Base-by-base conservation (phyloP, 352 stramenopile species). In the Globisporangium yorkense region DNA sequence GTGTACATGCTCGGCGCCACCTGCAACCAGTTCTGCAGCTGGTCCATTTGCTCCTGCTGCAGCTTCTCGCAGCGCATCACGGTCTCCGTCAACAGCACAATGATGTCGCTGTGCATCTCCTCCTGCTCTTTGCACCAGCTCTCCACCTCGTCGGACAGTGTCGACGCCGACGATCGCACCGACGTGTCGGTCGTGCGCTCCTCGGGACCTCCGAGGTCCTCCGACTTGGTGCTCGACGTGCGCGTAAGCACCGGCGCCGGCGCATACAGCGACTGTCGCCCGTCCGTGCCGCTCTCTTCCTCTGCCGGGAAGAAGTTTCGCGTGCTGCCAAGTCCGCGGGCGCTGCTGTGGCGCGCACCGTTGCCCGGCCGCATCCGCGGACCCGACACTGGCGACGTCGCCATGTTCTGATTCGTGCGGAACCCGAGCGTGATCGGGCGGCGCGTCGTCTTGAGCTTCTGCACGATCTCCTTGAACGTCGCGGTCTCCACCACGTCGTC, bases 1-100 rank as follows among this genome's bases (percentile, higher is more conserved):
- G 69, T 67, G 51, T 65, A 50, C 13, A 73, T 70, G 52, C 59
- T 75, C 15, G 65, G 67, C 29, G 79, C 75, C 20, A 89, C 62
- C 51, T 94, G 77, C 79, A 94, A 86, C 59, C 86, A 77, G 59
- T 83, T 85, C 65, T 91, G 77, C n/a, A 94, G 71, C 60, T 94
- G 80, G 59, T 94, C 84, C 40, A 92, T 54, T 47, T 88, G 86
- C 58, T 94, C 79, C 65, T 91, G 81, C 64, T 94, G 80, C 8
- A 94, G 62, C 39, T 75, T 78, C 64, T 94, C 84, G 58, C 84
- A 94, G 31, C 80, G 75, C 70, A 90, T 70, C 47, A 92, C 72
- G 4, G 84, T 94, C 65, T 94, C 84, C 5, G 84, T 94, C 6
- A 94, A 59, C 52, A 94, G 65, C 60, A 92, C 68, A 50, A 94